Base-by-base conservation (phyloP, 2,329 filamentous ascomycete species). In the Nemania bipapillata region DNA sequence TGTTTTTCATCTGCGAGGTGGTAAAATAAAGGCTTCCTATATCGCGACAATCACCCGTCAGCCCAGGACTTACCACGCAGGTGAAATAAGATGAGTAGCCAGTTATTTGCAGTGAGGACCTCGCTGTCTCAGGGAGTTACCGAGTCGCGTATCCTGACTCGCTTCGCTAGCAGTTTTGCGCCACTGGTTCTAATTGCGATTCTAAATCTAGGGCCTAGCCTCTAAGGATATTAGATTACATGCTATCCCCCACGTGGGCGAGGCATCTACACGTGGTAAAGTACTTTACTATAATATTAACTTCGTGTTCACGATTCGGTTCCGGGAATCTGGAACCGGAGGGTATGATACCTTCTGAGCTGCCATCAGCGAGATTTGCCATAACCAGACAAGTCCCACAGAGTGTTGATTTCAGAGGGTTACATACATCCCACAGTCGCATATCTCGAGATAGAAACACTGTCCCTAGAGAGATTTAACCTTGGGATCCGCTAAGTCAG, bases 251-350 rank as follows among this genome's bases (percentile, higher is more conserved):
- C 11, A 20, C 30, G 32, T 60, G 49, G 26, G 26, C 53, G n/a
- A 32, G 52, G 17, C 24, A 47, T 8, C 12, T 4, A 8, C 50
- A 56, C 50, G 49, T 59, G 45, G 35, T 15, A 55, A 22, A 11
- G 15, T 37, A 4, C 11, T 30, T n/a, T n/a, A n/a, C n/a, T n/a
- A n/a, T n/a, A n/a, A 32, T 4, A 32, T 22, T 50, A 11, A 28
- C 50, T 60, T 50, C 45, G 37, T 47, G 20, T 50, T 54, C 54
- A 20, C 35, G 45, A 57, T 59, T 52, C 40, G 37, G 37, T 59
- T 30, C 68, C 68, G 55, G 26, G 52, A 22, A 32, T 37, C 17
- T 62, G 65, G 65, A 54, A 68, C 61, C 20, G 61, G 56, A 50
- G 52, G 63, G 57, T 57, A 57, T 26, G n/a, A 30, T 49, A 58